Evolutionary conservation across 257 asterid genomes (phyloP).

Genomic region (Solanum medicagineum): DNA sequence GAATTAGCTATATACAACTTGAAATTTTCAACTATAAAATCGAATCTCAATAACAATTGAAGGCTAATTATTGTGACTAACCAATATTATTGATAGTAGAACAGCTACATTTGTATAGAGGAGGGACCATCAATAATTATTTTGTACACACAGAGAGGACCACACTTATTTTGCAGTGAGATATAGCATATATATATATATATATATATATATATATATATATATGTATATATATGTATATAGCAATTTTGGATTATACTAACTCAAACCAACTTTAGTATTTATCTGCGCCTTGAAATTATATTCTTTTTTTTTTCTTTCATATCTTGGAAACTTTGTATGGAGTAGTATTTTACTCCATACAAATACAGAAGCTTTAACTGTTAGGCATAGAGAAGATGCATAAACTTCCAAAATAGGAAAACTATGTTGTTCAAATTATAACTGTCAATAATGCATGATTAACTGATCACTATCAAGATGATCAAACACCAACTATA

Average conservation of each 20-base stretch:
- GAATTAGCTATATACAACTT: not conserved
- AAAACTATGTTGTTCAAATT: not conserved
- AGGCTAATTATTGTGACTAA: not conserved
- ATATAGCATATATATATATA: conserved; percentile 10
- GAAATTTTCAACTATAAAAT: not conserved
- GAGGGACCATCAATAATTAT: conserved; percentile 46
- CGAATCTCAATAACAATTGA: not conserved
- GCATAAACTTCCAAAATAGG: not conserved
- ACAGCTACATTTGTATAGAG: conserved; percentile 18
- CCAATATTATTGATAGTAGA: conserved; percentile 24
- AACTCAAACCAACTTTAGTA: not conserved
- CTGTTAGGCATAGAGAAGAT: not conserved
- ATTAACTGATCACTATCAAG: not conserved
- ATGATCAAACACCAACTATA: not conserved
- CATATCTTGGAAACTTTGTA: not conserved
- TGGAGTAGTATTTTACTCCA: not conserved
- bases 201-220: no score
- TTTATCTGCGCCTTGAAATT: not conserved
- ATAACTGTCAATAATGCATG: not conserved
- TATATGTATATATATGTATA: not conserved
- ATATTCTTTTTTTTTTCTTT: not conserved
- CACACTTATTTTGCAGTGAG: conserved; percentile 37
- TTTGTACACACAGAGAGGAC: conserved; percentile 42
- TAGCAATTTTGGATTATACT: not conserved
- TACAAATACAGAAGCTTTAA: not conserved